These are phyloP conservation scores for Tubosaeta brunneosetosa DNA, from an alignment of 768 basidiomycete species.

Conservation along the genomic window DNA sequence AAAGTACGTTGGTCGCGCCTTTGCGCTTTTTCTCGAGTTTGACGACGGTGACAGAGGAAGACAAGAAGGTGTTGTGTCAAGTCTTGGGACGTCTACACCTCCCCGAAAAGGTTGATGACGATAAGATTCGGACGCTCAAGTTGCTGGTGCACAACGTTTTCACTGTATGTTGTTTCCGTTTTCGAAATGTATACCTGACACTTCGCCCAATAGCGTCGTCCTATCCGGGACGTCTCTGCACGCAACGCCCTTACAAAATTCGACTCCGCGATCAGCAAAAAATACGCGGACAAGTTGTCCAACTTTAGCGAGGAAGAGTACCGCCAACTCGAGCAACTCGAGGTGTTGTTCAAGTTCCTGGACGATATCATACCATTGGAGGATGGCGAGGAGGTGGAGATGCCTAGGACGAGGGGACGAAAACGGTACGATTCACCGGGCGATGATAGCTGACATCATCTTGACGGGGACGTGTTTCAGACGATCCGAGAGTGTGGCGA, in stretches of 20 bases:
- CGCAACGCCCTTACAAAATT: conserved; percentile 74
- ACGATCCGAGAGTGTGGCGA: conserved; percentile 56
- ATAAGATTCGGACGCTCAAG: conserved; percentile 59
- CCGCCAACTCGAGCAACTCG: conserved; percentile 56
- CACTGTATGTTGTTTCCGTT: conserved; percentile 3
- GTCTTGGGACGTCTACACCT: conserved; percentile 59
- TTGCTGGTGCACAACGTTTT: conserved; percentile 48
- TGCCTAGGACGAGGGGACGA: conserved; percentile 39
- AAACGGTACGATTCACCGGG: conserved; percentile 41
- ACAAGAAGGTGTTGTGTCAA: conserved; percentile 60
- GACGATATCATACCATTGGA: conserved; percentile 68
- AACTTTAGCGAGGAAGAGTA: conserved; percentile 71
- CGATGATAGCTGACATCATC: not conserved
- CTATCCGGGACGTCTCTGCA: conserved; percentile 51
- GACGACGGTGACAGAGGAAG: conserved; percentile 40
- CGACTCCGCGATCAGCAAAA: conserved; percentile 59
- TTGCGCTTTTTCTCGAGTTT: not conserved
- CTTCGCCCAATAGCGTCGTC: conserved; percentile 43
- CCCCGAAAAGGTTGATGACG: conserved; percentile 66
- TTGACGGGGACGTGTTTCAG: conserved; percentile 30
- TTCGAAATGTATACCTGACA: not conserved
- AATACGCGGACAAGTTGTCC: conserved; percentile 65
- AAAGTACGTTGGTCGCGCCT: conserved; percentile 41
- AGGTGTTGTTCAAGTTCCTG: conserved; percentile 63
- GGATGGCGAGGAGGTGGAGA: conserved; percentile 48